Base-by-base conservation (phyloP, 495 filamentous ascomycete genomes). In the Hyaloscypha hepaticicola region DNA sequence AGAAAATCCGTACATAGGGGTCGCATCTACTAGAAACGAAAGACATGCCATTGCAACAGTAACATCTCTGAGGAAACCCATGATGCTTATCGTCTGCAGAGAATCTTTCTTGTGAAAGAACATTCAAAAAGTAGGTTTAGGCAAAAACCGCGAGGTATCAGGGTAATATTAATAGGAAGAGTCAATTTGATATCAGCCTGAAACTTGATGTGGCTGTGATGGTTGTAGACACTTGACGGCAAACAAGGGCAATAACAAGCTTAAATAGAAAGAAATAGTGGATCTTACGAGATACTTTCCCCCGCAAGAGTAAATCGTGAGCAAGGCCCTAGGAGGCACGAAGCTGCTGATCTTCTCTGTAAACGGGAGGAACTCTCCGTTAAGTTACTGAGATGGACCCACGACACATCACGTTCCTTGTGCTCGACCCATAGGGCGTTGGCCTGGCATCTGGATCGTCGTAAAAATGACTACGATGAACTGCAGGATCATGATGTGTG, bases 1-100 rank as follows among this genome's bases (percentile, higher is more conserved):
- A 19, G 29, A 12, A 57, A 26, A 31, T 25, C 25, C 70, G 49
- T 65, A 69, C 70, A 72, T 31, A 34, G 65, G 66, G 12, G 58
- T 62, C 6, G 64, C 67, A 5, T 53, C 41, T 5, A 38, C 57
- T 3, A 22, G 8, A 3, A 48, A 28, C 41, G 56, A 45, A 52
- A 66, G 25, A 27, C 53, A 62, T 24, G 48, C 57, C 50, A 64
- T 61, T 34, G 55, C n/a, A 52, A 60, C 6, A 28, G 53, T 34
- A 28, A 72, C n/a, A 27, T 27, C 22, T 41, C 67, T 72, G 34
- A 67, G n/a, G 12, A 52, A 56, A 33, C 55, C 31, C 64, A 67
- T 72, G 58, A 25, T 64, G 21, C 12, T 48, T 58, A 57, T 45
- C 48, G 50, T 60, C 27, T 61, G 55, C 31, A 9, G 33, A 41